Percentiles rank a stretch among this genome's conserved stretches.
Evolutionary conservation across 2,329 filamentous ascomycete genomes (phyloP).

Genomic region (Ustilaginoidea virens): DNA sequence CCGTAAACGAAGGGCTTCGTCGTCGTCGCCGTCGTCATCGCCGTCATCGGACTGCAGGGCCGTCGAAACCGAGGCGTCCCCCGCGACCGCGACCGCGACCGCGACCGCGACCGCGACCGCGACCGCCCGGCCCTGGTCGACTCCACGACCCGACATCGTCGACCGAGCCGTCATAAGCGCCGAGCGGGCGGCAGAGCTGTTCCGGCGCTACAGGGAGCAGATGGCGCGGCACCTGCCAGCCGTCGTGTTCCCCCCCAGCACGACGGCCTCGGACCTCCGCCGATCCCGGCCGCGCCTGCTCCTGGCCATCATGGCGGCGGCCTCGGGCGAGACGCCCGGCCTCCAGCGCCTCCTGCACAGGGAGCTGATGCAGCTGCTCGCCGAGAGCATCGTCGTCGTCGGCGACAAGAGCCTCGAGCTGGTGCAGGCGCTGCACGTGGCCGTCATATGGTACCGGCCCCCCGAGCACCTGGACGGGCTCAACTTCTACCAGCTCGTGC

Average conservation of each 20-base stretch:
- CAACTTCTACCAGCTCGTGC: constrained; percentile 79
- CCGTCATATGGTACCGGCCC: constrained; percentile 73
- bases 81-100: background rate
- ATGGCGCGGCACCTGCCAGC: constrained; percentile 48
- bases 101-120: background rate
- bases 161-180: constrained; percentile 43
- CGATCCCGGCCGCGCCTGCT: constrained; percentile 50
- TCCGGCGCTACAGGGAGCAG: constrained; percentile 40
- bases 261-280: constrained; percentile 39
- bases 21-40: too few relatives aligned
- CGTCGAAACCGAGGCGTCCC: too few relatives aligned
- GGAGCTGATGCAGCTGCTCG: constrained; percentile 57
- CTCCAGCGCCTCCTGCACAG: constrained; percentile 48
- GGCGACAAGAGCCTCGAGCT: constrained; percentile 74
- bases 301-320: constrained; percentile 52
- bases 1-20: constrained; percentile 16
- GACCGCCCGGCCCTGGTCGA: background rate
- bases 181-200: constrained; percentile 38
- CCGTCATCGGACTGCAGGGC: too few relatives aligned
- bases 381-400: constrained; percentile 56
- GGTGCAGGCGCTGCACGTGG: constrained; percentile 61
- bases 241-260: constrained; percentile 41
- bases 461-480: constrained; percentile 73
- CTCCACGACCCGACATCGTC: constrained; percentile 28
- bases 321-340: constrained; percentile 38